phyloP scores from a whole-genome alignment of 768 basidiomycete species.

The Termitomyces titanicus region DNA sequence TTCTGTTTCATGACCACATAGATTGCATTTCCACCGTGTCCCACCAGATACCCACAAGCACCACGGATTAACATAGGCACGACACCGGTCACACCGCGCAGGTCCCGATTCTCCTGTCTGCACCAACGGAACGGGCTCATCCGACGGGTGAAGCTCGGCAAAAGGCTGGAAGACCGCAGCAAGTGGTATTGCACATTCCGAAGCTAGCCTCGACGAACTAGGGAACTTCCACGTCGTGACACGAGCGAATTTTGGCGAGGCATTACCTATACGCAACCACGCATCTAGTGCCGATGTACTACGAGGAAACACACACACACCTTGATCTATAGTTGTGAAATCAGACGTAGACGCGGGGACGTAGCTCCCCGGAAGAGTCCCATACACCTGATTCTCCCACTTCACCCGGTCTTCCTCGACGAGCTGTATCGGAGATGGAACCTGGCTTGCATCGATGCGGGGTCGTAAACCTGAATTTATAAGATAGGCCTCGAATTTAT shows the following conservation, averaged over 20 bases:
- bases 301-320: slow-evolving; percentile 18
- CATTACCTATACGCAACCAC: no score
- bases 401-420: slow-evolving; percentile 75
- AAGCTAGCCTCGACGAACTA: slow-evolving; percentile 69
- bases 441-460: slow-evolving; percentile 82
- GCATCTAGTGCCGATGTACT: no score
- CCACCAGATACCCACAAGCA: slow-evolving; percentile 83
- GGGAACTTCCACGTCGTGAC: slow-evolving; percentile 91
- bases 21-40: slow-evolving; percentile 85
- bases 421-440: slow-evolving; percentile 86
- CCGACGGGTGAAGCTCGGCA: slow-evolving; percentile 70
- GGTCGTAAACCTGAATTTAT: slow-evolving; percentile 66
- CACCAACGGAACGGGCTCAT: slow-evolving; percentile 79
- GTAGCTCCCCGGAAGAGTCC: slow-evolving; percentile 52
- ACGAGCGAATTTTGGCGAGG: slow-evolving; percentile 87
- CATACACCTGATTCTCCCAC: slow-evolving; percentile 72
- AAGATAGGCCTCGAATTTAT: slow-evolving; percentile 5
- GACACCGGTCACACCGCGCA: slow-evolving; percentile 78
- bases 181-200: slow-evolving; percentile 81
- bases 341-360: slow-evolving; percentile 87
- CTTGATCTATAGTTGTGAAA: slow-evolving; percentile 90
- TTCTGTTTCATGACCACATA: slow-evolving; percentile 81
- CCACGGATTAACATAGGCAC: slow-evolving; percentile 94
- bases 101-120: slow-evolving; percentile 72
- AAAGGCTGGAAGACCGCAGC: slow-evolving; percentile 89